These are phyloP conservation scores for Colletotrichum sp. DNA, from an alignment of 2,329 filamentous ascomycete genomes.

Conservation along the genomic window DNA sequence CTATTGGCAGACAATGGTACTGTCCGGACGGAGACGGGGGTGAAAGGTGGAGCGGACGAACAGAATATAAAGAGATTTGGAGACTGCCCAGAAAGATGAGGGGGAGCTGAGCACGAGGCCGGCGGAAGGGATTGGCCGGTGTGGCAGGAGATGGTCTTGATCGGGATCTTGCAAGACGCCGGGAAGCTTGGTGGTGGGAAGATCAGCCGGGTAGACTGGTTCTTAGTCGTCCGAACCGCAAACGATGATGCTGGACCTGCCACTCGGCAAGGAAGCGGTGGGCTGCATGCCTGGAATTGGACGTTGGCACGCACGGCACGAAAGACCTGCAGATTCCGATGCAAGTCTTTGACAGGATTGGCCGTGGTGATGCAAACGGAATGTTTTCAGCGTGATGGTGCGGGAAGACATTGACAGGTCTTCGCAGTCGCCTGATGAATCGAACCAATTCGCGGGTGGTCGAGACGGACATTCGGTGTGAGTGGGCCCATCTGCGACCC, in stretches of 20 bases:
- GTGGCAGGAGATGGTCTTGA: constrained; percentile 4
- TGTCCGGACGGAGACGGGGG: background rate
- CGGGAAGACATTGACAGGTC: background rate
- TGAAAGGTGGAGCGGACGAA: background rate
- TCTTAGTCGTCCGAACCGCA: background rate
- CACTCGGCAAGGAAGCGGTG: background rate
- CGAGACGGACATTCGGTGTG: constrained; percentile 6
- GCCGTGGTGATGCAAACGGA: constrained; percentile 1
- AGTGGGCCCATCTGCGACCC: constrained; percentile 10
- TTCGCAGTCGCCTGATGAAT: constrained; percentile 12
- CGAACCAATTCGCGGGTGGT: background rate
- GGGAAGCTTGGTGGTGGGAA: background rate
- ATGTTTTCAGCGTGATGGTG: background rate
- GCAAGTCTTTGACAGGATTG: background rate
- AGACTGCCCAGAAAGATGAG: background rate
- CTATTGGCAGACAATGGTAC: background rate
- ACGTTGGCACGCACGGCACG: background rate
- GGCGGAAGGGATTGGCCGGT: background rate
- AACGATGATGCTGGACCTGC: background rate
- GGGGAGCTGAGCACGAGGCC: background rate
- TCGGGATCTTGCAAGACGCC: constrained; percentile 7
- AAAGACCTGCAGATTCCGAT: background rate
- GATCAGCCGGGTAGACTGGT: background rate
- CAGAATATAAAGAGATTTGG: background rate
- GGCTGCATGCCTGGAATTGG: background rate